These are phyloP conservation scores for Lodderomyces metapsilosis DNA, from an alignment of 1,139 yeast species.

Conservation along the genomic window DNA sequence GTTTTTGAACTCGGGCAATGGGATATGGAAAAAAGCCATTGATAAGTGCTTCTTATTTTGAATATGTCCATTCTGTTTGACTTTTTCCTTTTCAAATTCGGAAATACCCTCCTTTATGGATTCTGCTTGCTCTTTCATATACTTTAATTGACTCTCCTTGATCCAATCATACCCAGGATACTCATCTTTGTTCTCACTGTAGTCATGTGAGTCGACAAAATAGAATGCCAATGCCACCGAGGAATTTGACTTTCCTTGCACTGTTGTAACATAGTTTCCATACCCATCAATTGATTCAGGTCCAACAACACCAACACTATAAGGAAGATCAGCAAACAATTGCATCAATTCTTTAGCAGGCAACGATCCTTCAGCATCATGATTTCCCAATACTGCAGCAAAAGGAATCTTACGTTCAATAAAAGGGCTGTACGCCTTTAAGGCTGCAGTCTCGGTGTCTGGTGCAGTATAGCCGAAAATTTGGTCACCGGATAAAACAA, in stretches of 20 bases:
- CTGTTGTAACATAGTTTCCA: conserved; percentile 72
- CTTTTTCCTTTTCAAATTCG: conserved; percentile 25
- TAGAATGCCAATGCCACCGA: conserved; percentile 60
- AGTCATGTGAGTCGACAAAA: conserved; percentile 80
- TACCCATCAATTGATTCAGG: conserved; percentile 69
- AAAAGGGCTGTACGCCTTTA: conserved; percentile 73
- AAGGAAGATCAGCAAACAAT: conserved; percentile 59
- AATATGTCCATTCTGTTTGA: background rate
- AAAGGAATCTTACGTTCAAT: conserved; percentile 68
- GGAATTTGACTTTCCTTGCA: conserved; percentile 41
- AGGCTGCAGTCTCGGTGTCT: conserved; percentile 74
- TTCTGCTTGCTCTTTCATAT: conserved; percentile 40
- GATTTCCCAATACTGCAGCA: conserved; percentile 62
- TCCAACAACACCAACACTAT: conserved; percentile 60
- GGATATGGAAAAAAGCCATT: conserved; percentile 94
- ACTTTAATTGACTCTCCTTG: conserved; percentile 67
- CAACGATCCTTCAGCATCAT: conserved; percentile 78
- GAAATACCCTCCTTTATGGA: conserved; percentile 9
- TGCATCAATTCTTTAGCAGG: conserved; percentile 53
- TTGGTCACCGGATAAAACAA: conserved; percentile 86
- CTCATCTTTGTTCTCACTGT: conserved; percentile 61
- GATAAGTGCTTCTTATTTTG: conserved; percentile 47
- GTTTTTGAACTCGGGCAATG: conserved; percentile 76
- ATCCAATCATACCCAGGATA: conserved; percentile 86
- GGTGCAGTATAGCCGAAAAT: conserved; percentile 67